These are phyloP conservation scores for Lasiodiplodia theobromae DNA, from an alignment of 2,329 filamentous ascomycete species.

Conservation along the genomic window DNA sequence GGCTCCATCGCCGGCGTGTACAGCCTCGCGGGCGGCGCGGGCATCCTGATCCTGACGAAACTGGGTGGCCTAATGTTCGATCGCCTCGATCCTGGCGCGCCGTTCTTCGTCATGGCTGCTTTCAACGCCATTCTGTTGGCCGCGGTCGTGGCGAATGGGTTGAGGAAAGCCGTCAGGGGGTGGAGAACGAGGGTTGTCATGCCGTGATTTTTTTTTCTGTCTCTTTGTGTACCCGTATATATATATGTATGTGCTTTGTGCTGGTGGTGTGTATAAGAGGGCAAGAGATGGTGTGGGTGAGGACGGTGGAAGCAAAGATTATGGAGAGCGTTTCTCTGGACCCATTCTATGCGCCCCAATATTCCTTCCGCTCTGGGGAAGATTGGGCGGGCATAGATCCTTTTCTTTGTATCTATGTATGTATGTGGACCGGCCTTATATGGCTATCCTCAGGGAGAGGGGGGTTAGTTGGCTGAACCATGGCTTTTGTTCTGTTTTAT, in stretches of 20 bases:
- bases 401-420: not conserved
- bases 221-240: not conserved
- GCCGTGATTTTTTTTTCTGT: not conserved
- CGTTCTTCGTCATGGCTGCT: constrained; percentile 91
- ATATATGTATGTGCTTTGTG: not conserved
- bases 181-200: constrained; percentile 22
- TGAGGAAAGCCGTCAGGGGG: not conserved
- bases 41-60: constrained; percentile 91
- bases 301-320: no score
- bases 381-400: not conserved
- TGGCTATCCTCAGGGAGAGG: no score
- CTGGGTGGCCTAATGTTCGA: constrained; percentile 89
- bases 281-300: no score
- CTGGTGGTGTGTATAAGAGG: not conserved
- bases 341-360: no score
- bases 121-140: constrained; percentile 81
- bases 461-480: not conserved
- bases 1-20: constrained; percentile 96
- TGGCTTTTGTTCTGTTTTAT: no score
- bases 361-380: not conserved
- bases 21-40: constrained; percentile 85
- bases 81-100: constrained; percentile 72
- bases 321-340: no score
- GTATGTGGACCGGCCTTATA: not conserved
- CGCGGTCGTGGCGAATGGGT: constrained; percentile 41